Evolutionary conservation across 78 protist genomes (phyloP), one percentile per base, ranked within the genome.

Genomic region (Dictyostelium citrinum): DNA sequence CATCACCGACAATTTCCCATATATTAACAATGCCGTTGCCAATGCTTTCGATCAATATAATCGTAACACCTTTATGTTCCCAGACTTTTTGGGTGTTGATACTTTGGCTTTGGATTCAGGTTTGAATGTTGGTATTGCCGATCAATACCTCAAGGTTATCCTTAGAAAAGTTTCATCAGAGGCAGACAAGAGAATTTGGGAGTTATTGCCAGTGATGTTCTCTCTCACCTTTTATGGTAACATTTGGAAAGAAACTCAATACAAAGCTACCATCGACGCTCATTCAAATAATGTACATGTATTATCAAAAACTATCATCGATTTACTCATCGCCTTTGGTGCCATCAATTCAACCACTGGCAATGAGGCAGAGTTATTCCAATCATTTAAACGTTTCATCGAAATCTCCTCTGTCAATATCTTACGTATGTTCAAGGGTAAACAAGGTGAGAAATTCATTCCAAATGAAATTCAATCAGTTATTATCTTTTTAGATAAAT

Each of bases 31-130:
- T 11, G 24, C 84, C 2, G 64, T 95, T 24, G 86, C 91, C 31
- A 79, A n/a, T 22, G 91, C 95, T 16, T 95, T 95, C 76, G 16
- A 70, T 10, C 84, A 91, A 74, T 91, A 91, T 78, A 78, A 84
- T 83, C 49, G 90, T 16, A 91, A 91, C 37, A 91, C 93, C 12
- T 88, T 88, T 64, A 86, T 86, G 90, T 78, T 82, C 45, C 76
- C 91, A 22, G 91, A 84, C 75, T 93, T 86, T 46, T 17, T 85
- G 14, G 93, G 90, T 22, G 84, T 95, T 1, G 95, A 95, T 20
- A 70, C 90, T 17, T 74, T 95, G 27, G 97, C 97, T 8, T 33
- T 82, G 31, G 97, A 95, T 22, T n/a, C 68, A 6, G 97, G 97
- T 39, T 39, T 95, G 16, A 82, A 95, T 4, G 90, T 84, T 37